These are phyloP conservation scores for Tardiomyces blankii DNA, from an alignment of 1,139 yeast genomes.

Conservation along the genomic window DNA sequence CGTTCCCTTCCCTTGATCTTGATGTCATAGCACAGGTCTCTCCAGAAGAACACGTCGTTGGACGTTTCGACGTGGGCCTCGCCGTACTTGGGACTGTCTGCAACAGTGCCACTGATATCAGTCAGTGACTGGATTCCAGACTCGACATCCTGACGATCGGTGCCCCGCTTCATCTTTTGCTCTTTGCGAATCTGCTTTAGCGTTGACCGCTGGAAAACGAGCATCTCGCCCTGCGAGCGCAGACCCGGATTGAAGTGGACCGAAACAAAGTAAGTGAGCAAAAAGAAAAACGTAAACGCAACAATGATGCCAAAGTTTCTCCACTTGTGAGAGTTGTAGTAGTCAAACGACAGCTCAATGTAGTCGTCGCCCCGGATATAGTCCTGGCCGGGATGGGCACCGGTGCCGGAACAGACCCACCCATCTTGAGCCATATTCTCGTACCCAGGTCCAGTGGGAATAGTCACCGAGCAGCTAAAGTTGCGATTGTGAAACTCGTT, in stretches of 20 bases:
- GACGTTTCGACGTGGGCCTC: no score
- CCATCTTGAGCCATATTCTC: slow-evolving; percentile 28
- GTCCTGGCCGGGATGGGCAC: slow-evolving; percentile 46
- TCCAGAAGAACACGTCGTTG: slow-evolving; percentile 64
- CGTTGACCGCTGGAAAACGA: slow-evolving; percentile 45
- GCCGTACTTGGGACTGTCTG: slow-evolving; percentile 9
- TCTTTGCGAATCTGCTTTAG: slow-evolving; percentile 20
- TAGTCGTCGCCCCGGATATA: slow-evolving; percentile 50
- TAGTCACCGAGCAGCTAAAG: slow-evolving; percentile 33
- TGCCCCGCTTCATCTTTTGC: slow-evolving; percentile 16
- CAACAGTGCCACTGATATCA: slow-evolving; percentile 12
- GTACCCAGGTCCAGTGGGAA: slow-evolving; percentile 45
- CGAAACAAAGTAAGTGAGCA: slow-evolving; percentile 42
- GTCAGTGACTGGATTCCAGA: no score
- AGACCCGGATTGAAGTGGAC: slow-evolving; percentile 64
- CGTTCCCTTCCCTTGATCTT: slow-evolving; percentile 46
- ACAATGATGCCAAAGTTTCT: slow-evolving; percentile 67
- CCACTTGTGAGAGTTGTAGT: slow-evolving; percentile 58
- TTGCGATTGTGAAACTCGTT: slow-evolving; percentile 43
- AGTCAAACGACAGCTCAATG: slow-evolving; percentile 35
- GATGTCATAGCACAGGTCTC: slow-evolving; percentile 63
- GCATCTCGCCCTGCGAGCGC: slow-evolving; percentile 73
- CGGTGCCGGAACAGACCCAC: slow-evolving; percentile 51
- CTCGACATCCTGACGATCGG: no score
- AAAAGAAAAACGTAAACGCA: slow-evolving; percentile 45